Percentiles rank a stretch among this genome's conserved stretches.
Conservation (phyloP, 805 yeast genomes). For the Candida sanyiensis region DNA sequence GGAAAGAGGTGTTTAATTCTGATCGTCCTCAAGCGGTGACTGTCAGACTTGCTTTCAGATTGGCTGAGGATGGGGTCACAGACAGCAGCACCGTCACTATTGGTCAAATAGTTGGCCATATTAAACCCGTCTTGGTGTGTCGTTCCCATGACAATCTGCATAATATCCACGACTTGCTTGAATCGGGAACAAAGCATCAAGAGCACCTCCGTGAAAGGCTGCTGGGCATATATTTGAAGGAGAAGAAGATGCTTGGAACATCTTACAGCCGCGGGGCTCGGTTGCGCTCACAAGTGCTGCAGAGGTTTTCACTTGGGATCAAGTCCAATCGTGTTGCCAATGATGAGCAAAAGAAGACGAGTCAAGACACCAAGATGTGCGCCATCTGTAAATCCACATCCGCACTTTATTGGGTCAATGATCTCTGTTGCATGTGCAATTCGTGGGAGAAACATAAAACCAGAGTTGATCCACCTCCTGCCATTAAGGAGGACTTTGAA, state of each 20-base stretch:
- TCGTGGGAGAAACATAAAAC: not conserved
- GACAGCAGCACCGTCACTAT: constrained; percentile 24
- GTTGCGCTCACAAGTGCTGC: constrained; percentile 19
- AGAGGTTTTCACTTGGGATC: too few relatives aligned
- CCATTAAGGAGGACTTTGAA: not conserved
- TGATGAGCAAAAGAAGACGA: too few relatives aligned
- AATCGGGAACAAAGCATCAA: constrained; percentile 16
- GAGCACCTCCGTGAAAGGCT: constrained; percentile 12
- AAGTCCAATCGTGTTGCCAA: too few relatives aligned
- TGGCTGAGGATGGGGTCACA: constrained; percentile 1
- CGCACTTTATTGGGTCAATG: constrained; percentile 17
- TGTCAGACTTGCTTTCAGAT: constrained; percentile 48
- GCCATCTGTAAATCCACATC: too few relatives aligned
- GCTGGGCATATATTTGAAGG: constrained; percentile 19
- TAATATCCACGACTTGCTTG: constrained; percentile 24
- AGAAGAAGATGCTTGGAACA: constrained; percentile 13
- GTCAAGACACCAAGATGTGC: too few relatives aligned
- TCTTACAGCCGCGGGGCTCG: not conserved
- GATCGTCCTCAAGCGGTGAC: too few relatives aligned
- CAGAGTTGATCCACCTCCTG: constrained; percentile 1
- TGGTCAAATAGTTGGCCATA: constrained; percentile 30
- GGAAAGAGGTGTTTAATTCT: too few relatives aligned
- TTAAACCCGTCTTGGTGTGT: constrained; percentile 42
- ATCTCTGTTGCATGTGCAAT: constrained; percentile 15
- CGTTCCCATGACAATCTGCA: constrained; percentile 28